These are phyloP conservation scores for Aureobasidium sp. DNA, from an alignment of 2,329 filamentous ascomycete genomes.

Conservation along the genomic window DNA sequence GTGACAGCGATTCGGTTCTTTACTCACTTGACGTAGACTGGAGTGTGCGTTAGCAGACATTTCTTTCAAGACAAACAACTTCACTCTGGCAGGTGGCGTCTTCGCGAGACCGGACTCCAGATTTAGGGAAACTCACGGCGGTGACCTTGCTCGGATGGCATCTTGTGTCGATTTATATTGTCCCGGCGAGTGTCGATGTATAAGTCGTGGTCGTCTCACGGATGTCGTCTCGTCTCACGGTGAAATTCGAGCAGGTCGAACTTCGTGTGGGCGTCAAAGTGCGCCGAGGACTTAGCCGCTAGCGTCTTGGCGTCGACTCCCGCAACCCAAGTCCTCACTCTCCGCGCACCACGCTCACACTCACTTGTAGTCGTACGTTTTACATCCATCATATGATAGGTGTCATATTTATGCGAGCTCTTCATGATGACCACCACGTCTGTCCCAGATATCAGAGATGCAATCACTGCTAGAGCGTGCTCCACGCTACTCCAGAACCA, in stretches of 20 bases:
- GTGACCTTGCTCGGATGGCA: conserved; percentile 13
- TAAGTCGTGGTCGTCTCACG: too few species aligned
- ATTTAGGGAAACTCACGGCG: conserved; percentile 6
- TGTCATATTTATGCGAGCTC: too few species aligned
- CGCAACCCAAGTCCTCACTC: neutral
- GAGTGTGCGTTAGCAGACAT: conserved; percentile 10
- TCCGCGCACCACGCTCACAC: too few species aligned
- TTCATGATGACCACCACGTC: too few species aligned
- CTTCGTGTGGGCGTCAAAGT: neutral
- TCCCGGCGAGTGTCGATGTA: conserved; percentile 8
- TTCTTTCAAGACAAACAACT: neutral
- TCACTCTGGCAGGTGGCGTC: neutral
- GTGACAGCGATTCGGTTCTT: neutral
- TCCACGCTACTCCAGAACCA: too few species aligned
- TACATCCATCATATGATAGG: too few species aligned
- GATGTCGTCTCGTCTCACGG: too few species aligned
- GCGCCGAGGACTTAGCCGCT: neutral
- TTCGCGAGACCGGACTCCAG: neutral
- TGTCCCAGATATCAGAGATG: too few species aligned
- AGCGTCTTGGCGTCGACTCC: neutral
- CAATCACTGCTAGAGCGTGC: too few species aligned
- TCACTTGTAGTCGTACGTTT: too few species aligned
- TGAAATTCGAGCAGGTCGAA: too few species aligned
- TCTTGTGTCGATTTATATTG: conserved; percentile 8
- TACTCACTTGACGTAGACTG: conserved; percentile 31